These are phyloP conservation scores for Lipomyces chichibuensis DNA, from an alignment of 805 yeast genomes.

Conservation along the genomic window DNA sequence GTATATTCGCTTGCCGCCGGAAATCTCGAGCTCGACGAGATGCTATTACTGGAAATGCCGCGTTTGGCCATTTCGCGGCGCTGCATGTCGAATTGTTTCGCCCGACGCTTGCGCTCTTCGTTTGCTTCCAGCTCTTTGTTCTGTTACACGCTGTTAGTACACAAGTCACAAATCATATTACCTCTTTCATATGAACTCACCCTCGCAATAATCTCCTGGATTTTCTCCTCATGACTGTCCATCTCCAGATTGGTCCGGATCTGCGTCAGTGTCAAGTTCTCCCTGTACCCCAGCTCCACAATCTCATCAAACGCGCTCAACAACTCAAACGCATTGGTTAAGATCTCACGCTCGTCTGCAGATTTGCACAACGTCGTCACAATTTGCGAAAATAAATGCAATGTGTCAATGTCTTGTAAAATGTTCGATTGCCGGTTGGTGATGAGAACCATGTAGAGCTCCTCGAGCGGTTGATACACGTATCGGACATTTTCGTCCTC, in stretches of 20 bases:
- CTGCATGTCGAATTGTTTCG: conserved; percentile 70
- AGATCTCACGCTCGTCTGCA: conserved; percentile 80
- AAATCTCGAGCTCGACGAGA: conserved; percentile 22
- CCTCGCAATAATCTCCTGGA: conserved; percentile 86
- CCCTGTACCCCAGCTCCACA: conserved; percentile 85
- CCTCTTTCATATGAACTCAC: conserved; percentile 8
- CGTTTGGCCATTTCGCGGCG: conserved; percentile 53
- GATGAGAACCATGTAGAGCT: conserved; percentile 83
- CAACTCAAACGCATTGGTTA: conserved; percentile 83
- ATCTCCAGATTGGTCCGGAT: conserved; percentile 87
- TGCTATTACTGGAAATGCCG: conserved; percentile 27
- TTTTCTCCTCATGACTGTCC: conserved; percentile 98
- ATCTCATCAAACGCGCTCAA: conserved; percentile 93
- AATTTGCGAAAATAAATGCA: conserved; percentile 80
- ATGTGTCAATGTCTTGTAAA: conserved; percentile 89
- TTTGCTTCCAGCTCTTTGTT: conserved; percentile 96
- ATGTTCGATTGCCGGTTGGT: conserved; percentile 91
- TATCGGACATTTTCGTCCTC: conserved; percentile 91
- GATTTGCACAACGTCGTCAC: conserved; percentile 71
- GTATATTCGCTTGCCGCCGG: conserved; percentile 29
- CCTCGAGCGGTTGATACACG: conserved; percentile 95
- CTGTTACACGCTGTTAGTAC: conserved; percentile 51
- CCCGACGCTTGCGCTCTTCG: conserved; percentile 94
- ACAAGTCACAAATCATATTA: not conserved
- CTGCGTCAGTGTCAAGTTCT: conserved; percentile 78